phyloP scores from a whole-genome alignment of 148 eudicot genomes.

The Rhododendron ovatum region DNA sequence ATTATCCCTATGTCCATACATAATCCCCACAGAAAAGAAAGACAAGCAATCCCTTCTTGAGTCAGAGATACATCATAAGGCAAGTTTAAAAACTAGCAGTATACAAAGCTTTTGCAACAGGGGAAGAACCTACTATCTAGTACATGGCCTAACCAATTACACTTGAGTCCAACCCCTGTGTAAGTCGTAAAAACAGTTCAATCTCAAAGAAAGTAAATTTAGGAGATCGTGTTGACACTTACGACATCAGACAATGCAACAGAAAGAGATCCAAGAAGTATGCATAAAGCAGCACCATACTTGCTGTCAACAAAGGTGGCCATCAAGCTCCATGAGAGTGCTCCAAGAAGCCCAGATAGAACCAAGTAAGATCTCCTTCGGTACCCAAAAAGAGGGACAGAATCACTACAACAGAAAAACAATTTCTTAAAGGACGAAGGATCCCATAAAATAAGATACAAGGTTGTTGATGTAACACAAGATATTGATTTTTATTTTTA shows the following conservation, averaged over 20 bases:
- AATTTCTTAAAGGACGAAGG: background rate
- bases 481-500: background rate
- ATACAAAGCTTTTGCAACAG: background rate
- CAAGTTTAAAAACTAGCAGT: background rate
- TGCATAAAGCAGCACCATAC: constrained; percentile 79
- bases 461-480: background rate
- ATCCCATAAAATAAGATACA: background rate
- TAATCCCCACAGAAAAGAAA: background rate
- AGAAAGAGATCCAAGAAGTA: constrained; percentile 93
- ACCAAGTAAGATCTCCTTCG: constrained; percentile 94
- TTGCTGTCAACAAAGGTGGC: constrained; percentile 84
- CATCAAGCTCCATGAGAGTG: constrained; percentile 95
- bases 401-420: constrained; percentile 50
- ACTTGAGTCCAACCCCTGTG: background rate
- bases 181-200: background rate
- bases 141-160: background rate
- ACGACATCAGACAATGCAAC: constrained; percentile 99
- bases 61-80: background rate
- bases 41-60: background rate
- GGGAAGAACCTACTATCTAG: background rate
- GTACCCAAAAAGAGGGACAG: constrained; percentile 92
- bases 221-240: constrained; percentile 29
- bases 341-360: constrained; percentile 92
- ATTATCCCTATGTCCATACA: background rate
- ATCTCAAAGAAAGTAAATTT: background rate